Percentiles rank a stretch among this genome's conserved stretches.
phyloP scores from a whole-genome alignment of 2,329 filamentous ascomycete genomes.

The Talaromyces piceae region DNA sequence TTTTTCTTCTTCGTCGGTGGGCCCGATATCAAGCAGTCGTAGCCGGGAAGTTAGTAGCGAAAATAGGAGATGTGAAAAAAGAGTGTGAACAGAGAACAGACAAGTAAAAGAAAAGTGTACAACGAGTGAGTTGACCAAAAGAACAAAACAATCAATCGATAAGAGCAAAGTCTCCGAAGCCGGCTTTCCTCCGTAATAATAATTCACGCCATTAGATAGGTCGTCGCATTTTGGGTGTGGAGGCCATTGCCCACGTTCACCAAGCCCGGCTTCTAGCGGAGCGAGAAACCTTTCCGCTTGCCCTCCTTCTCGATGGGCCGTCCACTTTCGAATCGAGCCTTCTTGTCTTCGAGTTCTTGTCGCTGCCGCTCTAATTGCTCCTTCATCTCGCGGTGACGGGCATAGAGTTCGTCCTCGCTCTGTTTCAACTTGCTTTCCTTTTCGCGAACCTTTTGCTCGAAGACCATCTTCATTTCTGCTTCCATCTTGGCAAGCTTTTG shows the following conservation, averaged over 20 bases:
- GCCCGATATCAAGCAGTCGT: conserved; percentile 25
- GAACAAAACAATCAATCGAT: conserved; percentile 10
- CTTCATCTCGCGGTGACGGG: conserved; percentile 99
- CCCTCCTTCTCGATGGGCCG: conserved; percentile 94
- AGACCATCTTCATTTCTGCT: conserved; percentile 99
- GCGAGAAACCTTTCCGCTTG: conserved; percentile 99
- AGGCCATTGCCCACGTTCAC: conserved; percentile 5
- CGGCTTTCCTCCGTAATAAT: conserved; percentile 8
- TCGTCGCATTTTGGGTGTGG: conserved; percentile 11
- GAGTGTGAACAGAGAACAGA: conserved; percentile 19
- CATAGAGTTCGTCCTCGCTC: conserved; percentile 97
- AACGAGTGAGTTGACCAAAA: conserved; percentile 12
- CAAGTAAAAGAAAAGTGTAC: conserved; percentile 13
- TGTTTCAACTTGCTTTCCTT: conserved; percentile 99
- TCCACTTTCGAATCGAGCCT: conserved; percentile 86
- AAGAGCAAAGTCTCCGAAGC: conserved; percentile 11
- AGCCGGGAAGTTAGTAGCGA: conserved; percentile 24
- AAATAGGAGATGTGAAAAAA: conserved; percentile 22
- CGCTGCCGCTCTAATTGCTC: conserved; percentile 96
- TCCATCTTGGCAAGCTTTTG: conserved; percentile 99
- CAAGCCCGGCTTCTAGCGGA: conserved; percentile 58
- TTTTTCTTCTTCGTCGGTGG: conserved; percentile 21
- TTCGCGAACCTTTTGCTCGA: conserved; percentile 99
- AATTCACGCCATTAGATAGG: conserved; percentile 12
- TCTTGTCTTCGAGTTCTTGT: conserved; percentile 96